Percentiles rank a stretch among this genome's conserved stretches.
Evolutionary conservation across 495 filamentous ascomycete genomes (phyloP).

Genomic region (Chaetomium cochliodes): DNA sequence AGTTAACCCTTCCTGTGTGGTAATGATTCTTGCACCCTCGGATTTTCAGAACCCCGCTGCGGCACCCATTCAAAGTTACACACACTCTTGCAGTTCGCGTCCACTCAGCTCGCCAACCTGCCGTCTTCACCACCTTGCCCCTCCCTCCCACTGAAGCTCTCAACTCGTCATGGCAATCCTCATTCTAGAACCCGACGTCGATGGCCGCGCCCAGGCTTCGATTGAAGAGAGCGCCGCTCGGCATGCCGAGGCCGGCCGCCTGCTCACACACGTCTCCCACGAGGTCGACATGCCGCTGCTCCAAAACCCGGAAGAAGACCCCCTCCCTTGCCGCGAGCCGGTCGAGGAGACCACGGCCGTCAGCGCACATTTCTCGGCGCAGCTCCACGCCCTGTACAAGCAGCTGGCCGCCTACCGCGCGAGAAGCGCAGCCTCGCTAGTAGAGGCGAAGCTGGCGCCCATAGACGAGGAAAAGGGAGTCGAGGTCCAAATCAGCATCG

Average conservation of each 20-base stretch:
- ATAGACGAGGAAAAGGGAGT: constrained; percentile 7
- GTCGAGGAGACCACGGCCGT: neutral
- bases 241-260: constrained; percentile 12
- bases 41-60: no score
- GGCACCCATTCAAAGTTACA: no score
- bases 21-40: no score
- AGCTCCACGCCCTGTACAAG: neutral
- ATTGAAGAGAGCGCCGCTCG: constrained; percentile 13
- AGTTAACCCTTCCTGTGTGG: no score
- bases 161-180: constrained; percentile 12
- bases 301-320: neutral
- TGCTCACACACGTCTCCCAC: neutral
- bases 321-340: constrained; percentile 11
- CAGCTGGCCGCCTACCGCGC: neutral
- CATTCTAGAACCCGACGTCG: constrained; percentile 16
- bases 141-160: neutral
- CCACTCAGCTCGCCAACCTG: no score
- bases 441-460: constrained; percentile 1
- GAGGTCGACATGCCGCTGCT: constrained; percentile 3
- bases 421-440: constrained; percentile 1
- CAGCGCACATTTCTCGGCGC: constrained; percentile 13
- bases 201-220: constrained; percentile 11
- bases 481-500: neutral
- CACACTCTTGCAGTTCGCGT: no score
- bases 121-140: no score